A percentile compares a stretch with the other conserved stretches of the same genome.
These are phyloP conservation scores for Filosporella fistucella DNA, from an alignment of 495 filamentous ascomycete species.

Conservation along the genomic window DNA sequence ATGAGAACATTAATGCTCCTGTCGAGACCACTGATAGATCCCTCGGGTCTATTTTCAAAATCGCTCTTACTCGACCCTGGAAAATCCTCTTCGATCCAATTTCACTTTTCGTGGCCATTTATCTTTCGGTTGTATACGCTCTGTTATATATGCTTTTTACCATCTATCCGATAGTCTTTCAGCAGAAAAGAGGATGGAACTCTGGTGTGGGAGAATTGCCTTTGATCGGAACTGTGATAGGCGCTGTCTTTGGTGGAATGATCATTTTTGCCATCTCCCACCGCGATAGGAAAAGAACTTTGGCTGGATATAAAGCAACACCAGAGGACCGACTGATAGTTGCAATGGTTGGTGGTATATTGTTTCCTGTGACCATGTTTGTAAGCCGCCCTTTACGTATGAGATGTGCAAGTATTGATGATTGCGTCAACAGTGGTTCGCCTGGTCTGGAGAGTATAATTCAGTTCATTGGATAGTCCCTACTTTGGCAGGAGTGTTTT, in stretches of 20 bases:
- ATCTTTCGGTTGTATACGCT: conserved; percentile 46
- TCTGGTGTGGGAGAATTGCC: conserved; percentile 46
- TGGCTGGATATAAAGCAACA: conserved; percentile 29
- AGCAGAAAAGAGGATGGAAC: conserved; percentile 48
- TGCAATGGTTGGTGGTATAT: conserved; percentile 52
- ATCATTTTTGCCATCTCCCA: conserved; percentile 39
- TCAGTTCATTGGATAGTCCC: conserved; percentile 21
- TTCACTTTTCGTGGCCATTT: conserved; percentile 42
- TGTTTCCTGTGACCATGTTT: conserved; percentile 51
- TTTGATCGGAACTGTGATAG: conserved; percentile 43
- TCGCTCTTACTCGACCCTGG: conserved; percentile 44
- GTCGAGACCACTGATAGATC: conserved; percentile 31
- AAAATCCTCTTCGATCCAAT: conserved; percentile 33
- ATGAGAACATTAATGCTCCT: conserved; percentile 39
- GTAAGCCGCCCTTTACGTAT: conserved; percentile 15
- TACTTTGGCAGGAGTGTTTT: conserved; percentile 17
- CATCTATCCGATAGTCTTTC: conserved; percentile 52
- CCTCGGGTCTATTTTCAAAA: conserved; percentile 43
- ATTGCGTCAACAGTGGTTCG: conserved; percentile 6
- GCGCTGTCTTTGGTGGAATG: conserved; percentile 35
- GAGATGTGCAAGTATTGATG: background rate
- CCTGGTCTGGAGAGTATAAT: conserved; percentile 12
- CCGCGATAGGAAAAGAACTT: conserved; percentile 28
- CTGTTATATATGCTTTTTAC: conserved; percentile 58
- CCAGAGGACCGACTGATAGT: conserved; percentile 44